Evolutionary conservation across 768 basidiomycete species (phyloP).

Genomic region (Collybia mongolica): DNA sequence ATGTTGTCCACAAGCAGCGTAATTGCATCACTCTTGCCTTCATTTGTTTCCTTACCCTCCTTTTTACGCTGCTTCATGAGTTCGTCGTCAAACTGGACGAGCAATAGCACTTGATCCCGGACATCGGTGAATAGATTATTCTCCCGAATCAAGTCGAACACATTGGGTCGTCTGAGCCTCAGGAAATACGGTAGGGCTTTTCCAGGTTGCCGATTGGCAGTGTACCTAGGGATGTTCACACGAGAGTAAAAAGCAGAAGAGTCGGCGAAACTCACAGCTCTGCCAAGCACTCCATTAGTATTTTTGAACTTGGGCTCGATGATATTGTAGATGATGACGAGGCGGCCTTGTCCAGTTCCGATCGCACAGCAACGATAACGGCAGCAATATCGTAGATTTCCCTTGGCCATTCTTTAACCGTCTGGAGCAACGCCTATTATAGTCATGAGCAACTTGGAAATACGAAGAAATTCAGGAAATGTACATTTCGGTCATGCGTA

Average conservation of each 20-base stretch:
- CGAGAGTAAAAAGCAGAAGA: background rate
- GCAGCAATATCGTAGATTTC: slow-evolving; percentile 87
- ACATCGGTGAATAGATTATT: slow-evolving; percentile 94
- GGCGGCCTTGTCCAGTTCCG: slow-evolving; percentile 67
- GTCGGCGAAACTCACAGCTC: slow-evolving; percentile 61
- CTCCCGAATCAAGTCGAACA: slow-evolving; percentile 92
- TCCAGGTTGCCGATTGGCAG: slow-evolving; percentile 86
- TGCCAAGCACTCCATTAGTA: slow-evolving; percentile 93
- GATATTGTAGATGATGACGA: slow-evolving; percentile 47
- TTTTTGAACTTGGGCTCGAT: slow-evolving; percentile 43
- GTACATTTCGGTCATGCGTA: slow-evolving; percentile 69
- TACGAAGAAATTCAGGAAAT: slow-evolving; percentile 9
- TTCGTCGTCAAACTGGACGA: slow-evolving; percentile 95
- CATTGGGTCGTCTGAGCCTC: slow-evolving; percentile 80
- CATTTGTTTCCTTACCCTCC: slow-evolving; percentile 35
- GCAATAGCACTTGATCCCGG: slow-evolving; percentile 86
- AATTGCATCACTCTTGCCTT: slow-evolving; percentile 73
- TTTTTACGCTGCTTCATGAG: slow-evolving; percentile 59
- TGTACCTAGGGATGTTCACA: slow-evolving; percentile 53
- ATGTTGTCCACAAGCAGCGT: slow-evolving; percentile 88
- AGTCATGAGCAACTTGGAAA: slow-evolving; percentile 2
- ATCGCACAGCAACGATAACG: slow-evolving; percentile 86
- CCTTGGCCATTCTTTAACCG: slow-evolving; percentile 86
- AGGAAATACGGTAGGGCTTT: slow-evolving; percentile 93
- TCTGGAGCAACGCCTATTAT: slow-evolving; percentile 66